A percentile compares a stretch with the other conserved stretches of the same genome.
These are phyloP conservation scores for Bonia amplexicaulis DNA, from an alignment of 176 grass and related monocot genomes.

Conservation along the genomic window DNA sequence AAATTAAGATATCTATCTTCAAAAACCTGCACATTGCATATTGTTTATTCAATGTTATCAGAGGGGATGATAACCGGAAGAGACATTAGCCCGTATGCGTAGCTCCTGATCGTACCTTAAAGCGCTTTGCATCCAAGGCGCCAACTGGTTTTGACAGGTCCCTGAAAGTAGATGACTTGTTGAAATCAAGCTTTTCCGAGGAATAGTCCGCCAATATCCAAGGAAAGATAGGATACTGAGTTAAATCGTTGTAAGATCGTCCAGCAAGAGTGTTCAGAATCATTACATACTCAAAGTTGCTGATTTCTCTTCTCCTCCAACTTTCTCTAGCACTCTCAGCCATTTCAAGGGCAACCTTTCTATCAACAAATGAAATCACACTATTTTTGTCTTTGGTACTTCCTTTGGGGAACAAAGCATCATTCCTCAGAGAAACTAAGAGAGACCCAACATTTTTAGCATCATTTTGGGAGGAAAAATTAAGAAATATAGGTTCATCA, in stretches of 20 bases:
- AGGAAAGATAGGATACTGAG: constrained; percentile 92
- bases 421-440: constrained; percentile 87
- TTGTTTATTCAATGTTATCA: constrained; percentile 36
- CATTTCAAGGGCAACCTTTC: constrained; percentile 83
- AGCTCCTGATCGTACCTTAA: constrained; percentile 53
- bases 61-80: neutral
- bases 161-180: constrained; percentile 88
- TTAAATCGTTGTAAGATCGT: constrained; percentile 95
- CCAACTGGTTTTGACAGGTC: constrained; percentile 95
- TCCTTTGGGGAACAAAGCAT: constrained; percentile 86
- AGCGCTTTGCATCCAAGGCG: constrained; percentile 83
- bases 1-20: constrained; percentile 97
- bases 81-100: neutral
- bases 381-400: constrained; percentile 74
- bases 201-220: constrained; percentile 95
- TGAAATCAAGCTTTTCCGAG: constrained; percentile 94
- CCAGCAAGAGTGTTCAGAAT: constrained; percentile 91
- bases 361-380: constrained; percentile 84
- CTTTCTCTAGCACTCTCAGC: constrained; percentile 85
- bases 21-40: constrained; percentile 62
- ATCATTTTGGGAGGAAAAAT: constrained; percentile 92
- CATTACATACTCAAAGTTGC: constrained; percentile 98
- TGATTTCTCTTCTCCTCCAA: constrained; percentile 94
- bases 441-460: constrained; percentile 82
- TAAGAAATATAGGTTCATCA: constrained; percentile 87